Percentiles rank a stretch among this genome's conserved stretches.
Conservation (phyloP, 768 basidiomycete genomes). For the Lactarius psammicola region DNA sequence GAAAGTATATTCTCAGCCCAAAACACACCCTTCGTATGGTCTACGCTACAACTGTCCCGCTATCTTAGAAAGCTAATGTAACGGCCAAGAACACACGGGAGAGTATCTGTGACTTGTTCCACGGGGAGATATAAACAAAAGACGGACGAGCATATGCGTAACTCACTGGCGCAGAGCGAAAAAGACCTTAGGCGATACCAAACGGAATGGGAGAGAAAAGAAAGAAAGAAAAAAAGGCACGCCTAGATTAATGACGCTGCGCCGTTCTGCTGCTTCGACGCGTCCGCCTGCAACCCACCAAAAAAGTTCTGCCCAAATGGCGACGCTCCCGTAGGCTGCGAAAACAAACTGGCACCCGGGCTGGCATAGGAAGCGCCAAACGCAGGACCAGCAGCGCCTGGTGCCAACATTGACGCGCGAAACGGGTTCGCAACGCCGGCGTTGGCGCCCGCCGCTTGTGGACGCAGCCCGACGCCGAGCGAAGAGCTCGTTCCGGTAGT, state of each 20-base stretch:
- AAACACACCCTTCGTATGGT: neutral
- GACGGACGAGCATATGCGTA: neutral
- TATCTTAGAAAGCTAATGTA: neutral
- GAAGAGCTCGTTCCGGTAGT: conserved; percentile 7
- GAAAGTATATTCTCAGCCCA: neutral
- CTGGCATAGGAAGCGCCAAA: conserved; percentile 20
- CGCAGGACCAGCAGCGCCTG: conserved; percentile 23
- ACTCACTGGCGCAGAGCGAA: neutral
- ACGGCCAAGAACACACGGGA: neutral
- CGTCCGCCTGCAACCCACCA: conserved; percentile 25
- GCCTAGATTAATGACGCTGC: conserved; percentile 50
- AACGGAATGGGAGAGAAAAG: neutral
- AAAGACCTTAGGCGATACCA: too few relatives aligned
- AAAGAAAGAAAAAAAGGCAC: neutral
- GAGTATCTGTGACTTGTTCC: neutral
- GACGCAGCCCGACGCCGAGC: conserved; percentile 38
- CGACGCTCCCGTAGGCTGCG: conserved; percentile 25
- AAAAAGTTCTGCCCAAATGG: conserved; percentile 29
- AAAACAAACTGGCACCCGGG: conserved; percentile 24
- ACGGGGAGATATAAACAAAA: neutral
- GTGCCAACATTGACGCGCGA: conserved; percentile 40
- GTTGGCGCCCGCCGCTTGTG: conserved; percentile 41
- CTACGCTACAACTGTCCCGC: neutral
- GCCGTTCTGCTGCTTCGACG: conserved; percentile 39
- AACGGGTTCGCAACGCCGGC: conserved; percentile 43